A percentile compares a stretch with the other conserved stretches of the same genome.
Conservation (phyloP, 2,329 filamentous ascomycete genomes). For the Dactylellina haptotyla region DNA sequence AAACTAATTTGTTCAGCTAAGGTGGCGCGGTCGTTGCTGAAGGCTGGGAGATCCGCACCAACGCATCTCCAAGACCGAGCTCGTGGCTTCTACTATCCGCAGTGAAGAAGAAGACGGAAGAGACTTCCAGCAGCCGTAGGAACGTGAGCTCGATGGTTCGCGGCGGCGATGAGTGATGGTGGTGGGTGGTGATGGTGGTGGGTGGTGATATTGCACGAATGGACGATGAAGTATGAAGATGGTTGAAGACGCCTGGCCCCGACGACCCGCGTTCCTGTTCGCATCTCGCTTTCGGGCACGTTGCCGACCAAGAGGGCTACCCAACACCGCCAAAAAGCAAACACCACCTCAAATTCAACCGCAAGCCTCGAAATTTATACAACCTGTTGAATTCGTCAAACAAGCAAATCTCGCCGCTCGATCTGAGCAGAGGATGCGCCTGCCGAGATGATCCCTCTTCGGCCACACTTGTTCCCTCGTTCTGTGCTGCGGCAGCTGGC, state of each 20-base stretch:
- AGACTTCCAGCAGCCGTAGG: neutral
- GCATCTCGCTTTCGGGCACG: conserved; percentile 1
- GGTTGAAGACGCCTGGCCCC: neutral
- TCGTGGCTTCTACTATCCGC: neutral
- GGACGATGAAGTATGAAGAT: neutral
- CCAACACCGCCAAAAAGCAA: conserved; percentile 37
- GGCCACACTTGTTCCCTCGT: conserved; percentile 10
- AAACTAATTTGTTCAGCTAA: conserved; percentile 5
- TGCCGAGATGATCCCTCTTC: conserved; percentile 20
- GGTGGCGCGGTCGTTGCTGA: conserved; percentile 1
- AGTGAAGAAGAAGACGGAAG: neutral
- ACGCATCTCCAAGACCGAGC: conserved; percentile 2
- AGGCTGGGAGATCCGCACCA: too few relatives aligned
- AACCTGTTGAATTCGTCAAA: too few relatives aligned
- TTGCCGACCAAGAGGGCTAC: neutral
- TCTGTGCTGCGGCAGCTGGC: conserved; percentile 26
- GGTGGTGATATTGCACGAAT: neutral
- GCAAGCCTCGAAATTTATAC: too few relatives aligned
- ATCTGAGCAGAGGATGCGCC: neutral
- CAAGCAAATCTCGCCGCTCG: too few relatives aligned
- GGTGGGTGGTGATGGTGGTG: neutral
- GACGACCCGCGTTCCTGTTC: conserved; percentile 21
- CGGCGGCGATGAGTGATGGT: too few relatives aligned
- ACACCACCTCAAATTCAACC: conserved; percentile 9
- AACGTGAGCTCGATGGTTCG: too few relatives aligned